Conservation (phyloP, 2,329 filamentous ascomycete species). For the Monosporascus ibericus region DNA sequence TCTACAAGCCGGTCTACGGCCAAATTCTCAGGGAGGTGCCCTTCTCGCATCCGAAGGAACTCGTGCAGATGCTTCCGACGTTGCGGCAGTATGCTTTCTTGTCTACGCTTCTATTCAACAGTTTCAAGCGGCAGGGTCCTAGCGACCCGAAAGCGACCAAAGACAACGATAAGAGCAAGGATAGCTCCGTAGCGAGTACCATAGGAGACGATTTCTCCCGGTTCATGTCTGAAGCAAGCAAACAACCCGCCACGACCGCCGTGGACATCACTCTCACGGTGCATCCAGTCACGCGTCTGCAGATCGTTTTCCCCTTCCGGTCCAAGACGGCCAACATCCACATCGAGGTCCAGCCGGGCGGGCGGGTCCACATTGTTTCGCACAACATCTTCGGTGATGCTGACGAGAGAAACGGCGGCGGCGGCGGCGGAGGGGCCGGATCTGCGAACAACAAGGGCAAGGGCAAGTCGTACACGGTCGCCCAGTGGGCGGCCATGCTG, state of each 20-base stretch:
- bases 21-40: conserved; percentile 61
- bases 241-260: background rate
- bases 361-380: conserved; percentile 49
- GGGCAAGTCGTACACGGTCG: background rate
- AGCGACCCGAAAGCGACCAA: conserved; percentile 16
- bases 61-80: conserved; percentile 66
- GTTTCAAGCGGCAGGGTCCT: conserved; percentile 40
- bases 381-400: conserved; percentile 44
- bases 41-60: conserved; percentile 72
- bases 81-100: conserved; percentile 72
- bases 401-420: background rate
- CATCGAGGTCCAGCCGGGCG: conserved; percentile 55
- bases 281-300: conserved; percentile 41
- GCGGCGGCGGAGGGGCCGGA: background rate
- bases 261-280: conserved; percentile 49
- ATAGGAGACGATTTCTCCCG: conserved; percentile 13
- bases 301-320: conserved; percentile 49
- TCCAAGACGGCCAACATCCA: conserved; percentile 44
- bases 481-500: conserved; percentile 17
- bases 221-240: conserved; percentile 11
- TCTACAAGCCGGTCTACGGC: conserved; percentile 69
- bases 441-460: conserved; percentile 1
- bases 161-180: conserved; percentile 8
- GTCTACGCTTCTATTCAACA: conserved; percentile 56
- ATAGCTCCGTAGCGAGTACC: conserved; percentile 15